A percentile compares a stretch with the other conserved stretches of the same genome.
Evolutionary conservation across 78 protist genomes (phyloP).

Genomic region (Polysphondylium violaceum): DNA sequence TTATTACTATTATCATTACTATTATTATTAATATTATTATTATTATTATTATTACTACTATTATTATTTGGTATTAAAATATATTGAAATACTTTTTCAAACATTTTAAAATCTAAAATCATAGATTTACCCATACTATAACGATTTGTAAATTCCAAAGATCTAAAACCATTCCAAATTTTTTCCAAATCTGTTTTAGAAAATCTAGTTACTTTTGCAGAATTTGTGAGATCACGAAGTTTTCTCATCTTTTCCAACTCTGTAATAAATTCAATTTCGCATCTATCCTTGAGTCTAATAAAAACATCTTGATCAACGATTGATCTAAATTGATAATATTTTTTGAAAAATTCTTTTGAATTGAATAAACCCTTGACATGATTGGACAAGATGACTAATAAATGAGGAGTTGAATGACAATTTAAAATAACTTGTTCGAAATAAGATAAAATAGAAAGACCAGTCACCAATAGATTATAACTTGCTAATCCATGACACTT

Average conservation of each 20-base stretch:
- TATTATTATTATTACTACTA: too few relatives aligned
- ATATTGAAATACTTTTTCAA: slow-evolving; percentile 52
- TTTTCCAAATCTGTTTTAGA: slow-evolving; percentile 68
- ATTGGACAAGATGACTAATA: slow-evolving; percentile 8
- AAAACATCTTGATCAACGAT: slow-evolving; percentile 29
- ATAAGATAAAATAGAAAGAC: slow-evolving; percentile 31
- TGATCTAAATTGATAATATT: slow-evolving; percentile 11
- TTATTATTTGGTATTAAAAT: slow-evolving; percentile 18
- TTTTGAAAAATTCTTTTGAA: slow-evolving; percentile 36
- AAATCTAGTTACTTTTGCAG: slow-evolving; percentile 64
- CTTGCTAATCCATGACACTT: slow-evolving; percentile 69
- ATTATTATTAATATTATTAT: background rate
- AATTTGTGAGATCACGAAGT: slow-evolving; percentile 29
- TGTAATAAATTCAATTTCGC: background rate
- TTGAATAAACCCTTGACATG: slow-evolving; percentile 45
- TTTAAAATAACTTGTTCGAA: slow-evolving; percentile 28
- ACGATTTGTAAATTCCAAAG: slow-evolving; percentile 21
- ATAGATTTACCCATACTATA: slow-evolving; percentile 73
- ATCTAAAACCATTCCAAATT: slow-evolving; percentile 74
- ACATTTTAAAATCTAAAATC: slow-evolving; percentile 49
- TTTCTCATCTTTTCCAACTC: slow-evolving; percentile 68
- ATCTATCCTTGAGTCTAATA: slow-evolving; percentile 7
- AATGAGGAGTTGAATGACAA: slow-evolving; percentile 44
- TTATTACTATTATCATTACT: background rate
- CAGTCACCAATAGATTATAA: slow-evolving; percentile 53